Base-by-base conservation (phyloP, 495 filamentous ascomycete species). In the Pseudoneurospora amorphoporcata region DNA sequence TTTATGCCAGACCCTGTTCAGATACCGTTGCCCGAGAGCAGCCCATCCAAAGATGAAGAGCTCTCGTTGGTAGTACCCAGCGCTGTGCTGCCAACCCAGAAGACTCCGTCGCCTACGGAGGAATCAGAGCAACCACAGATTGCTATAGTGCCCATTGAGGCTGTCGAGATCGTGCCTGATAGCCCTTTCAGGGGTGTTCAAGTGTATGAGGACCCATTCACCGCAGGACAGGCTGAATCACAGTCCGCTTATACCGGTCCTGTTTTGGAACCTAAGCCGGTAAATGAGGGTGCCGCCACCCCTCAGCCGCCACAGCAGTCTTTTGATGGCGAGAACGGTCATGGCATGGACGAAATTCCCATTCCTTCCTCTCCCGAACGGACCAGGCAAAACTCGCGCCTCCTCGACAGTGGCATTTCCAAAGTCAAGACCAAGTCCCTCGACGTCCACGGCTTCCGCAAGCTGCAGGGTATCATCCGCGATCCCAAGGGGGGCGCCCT, bases 371-470 rank as follows among this genome's bases (percentile, higher is more conserved):
- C 83, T 2, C 84, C 85, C 0, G 86, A 88, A 35, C 88, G 88
- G 70, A 75, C 80, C 29, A 84, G 85, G 47, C 85, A 86, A 72
- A 86, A 87, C 68, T 78, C 80, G 8, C 83, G 86, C 40, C 79
- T 96, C 39, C 87, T 98, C 3, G 86, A 88, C 43, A 95, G 92
- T 74, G 93, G 91, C 68, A 92, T 96, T 74, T 83, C 86, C 29
- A 90, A 91, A 39, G 88, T 97, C 70, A 88, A 87, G 41, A 86
- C 88, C 10, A 86, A 88, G 73, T 88, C 87, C 8, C 87, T 97
- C 42, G 94, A 97, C 76, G 92, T 93, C 6, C 92, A 94, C 74
- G 93, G 92, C 70, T 97, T 97, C 82, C 90, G 94, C 69, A 94
- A 95, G 73, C 81, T 98, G 10, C 94, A 96, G 79, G 87, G 89